Conservation (phyloP, 2,329 filamentous ascomycete species). For the Herpomyces periplanetae region DNA sequence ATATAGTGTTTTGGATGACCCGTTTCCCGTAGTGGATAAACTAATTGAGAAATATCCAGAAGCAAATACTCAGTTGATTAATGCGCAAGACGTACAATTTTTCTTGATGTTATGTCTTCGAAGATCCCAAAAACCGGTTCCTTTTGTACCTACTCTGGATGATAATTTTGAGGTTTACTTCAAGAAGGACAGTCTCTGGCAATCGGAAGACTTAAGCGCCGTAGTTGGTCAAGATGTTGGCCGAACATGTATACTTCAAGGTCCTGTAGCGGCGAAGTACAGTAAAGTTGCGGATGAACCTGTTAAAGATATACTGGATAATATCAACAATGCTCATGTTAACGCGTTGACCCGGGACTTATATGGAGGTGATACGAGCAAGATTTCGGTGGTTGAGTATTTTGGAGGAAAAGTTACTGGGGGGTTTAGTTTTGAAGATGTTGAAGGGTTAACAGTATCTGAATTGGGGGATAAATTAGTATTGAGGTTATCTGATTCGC, state of each 20-base stretch:
- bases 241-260: slow-evolving; percentile 78
- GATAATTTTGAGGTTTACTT: slow-evolving; percentile 97
- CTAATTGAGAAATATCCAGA: slow-evolving; percentile 54
- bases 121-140: slow-evolving; percentile 71
- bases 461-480: slow-evolving; percentile 40
- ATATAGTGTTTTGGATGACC: slow-evolving; percentile 50
- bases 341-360: slow-evolving; percentile 33
- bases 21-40: slow-evolving; percentile 33
- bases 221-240: slow-evolving; percentile 87
- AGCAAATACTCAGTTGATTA: slow-evolving; percentile 63
- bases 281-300: slow-evolving; percentile 68
- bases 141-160: slow-evolving; percentile 76
- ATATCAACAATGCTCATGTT: slow-evolving; percentile 63
- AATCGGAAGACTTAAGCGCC: slow-evolving; percentile 83
- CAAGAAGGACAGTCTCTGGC: slow-evolving; percentile 99
- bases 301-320: slow-evolving; percentile 68
- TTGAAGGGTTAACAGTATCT: slow-evolving; percentile 50
- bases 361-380: slow-evolving; percentile 28
- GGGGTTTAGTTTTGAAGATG: slow-evolving; percentile 25
- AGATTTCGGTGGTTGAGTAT: slow-evolving; percentile 61
- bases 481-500: slow-evolving; percentile 39
- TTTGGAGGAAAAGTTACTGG: slow-evolving; percentile 63
- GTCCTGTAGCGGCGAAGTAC: slow-evolving; percentile 63
- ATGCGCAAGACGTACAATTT: slow-evolving; percentile 87
- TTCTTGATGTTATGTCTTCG: slow-evolving; percentile 75